phyloP scores from a whole-genome alignment of 305 asterid species.

The Fraxinus albicans region DNA sequence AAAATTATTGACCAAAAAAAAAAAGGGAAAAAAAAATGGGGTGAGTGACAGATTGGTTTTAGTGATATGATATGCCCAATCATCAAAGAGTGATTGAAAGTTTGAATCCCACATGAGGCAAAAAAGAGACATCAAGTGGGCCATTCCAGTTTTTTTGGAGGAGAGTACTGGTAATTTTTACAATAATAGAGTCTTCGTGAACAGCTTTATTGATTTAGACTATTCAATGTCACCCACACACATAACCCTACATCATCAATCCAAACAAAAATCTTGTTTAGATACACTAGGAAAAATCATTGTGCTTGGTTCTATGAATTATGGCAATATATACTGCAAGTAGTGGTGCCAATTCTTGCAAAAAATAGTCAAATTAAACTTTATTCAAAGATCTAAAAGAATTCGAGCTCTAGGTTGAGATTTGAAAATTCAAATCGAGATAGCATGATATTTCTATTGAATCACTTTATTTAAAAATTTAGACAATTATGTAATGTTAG shows the following conservation, averaged over 20 bases:
- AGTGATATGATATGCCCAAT: slow-evolving; percentile 31
- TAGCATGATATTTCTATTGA: background rate
- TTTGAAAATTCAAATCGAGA: background rate
- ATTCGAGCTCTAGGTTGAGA: background rate
- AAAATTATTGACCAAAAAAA: slow-evolving; percentile 3
- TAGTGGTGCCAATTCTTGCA: background rate
- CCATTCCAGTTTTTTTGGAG: slow-evolving; percentile 26
- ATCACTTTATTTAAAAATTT: background rate
- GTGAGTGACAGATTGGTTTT: slow-evolving; percentile 23
- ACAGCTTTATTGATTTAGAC: slow-evolving; percentile 53
- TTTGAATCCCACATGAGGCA: slow-evolving; percentile 38
- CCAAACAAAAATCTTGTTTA: slow-evolving; percentile 20
- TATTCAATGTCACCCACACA: slow-evolving; percentile 35
- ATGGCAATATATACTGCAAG: background rate
- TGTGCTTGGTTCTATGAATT: background rate
- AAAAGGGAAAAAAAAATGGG: background rate
- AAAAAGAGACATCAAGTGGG: slow-evolving; percentile 43
- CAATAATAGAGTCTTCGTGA: slow-evolving; percentile 48
- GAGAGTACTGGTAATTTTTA: slow-evolving; percentile 19
- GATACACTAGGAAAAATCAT: slow-evolving; percentile 14
- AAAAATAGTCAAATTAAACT: background rate
- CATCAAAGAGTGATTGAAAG: slow-evolving; percentile 47
- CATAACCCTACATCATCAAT: slow-evolving; percentile 24
- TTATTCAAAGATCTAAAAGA: background rate
- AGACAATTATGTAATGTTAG: background rate